Base-by-base conservation (phyloP, 2,329 filamentous ascomycete species). In the Diaporthe destruens region DNA sequence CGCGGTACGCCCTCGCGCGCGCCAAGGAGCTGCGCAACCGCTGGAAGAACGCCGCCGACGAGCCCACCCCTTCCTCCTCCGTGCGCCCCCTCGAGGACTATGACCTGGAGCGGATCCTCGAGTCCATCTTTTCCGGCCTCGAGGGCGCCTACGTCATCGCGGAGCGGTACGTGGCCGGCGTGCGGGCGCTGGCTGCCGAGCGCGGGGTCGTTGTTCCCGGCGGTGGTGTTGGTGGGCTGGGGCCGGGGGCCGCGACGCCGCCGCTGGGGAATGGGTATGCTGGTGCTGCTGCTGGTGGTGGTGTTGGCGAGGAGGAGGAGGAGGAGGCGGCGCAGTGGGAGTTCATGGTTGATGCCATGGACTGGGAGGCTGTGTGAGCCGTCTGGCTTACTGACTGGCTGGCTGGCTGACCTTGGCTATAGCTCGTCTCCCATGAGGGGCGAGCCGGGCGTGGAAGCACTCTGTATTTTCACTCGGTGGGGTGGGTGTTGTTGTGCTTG, bases 21-120 rank as follows among this genome's bases (percentile, higher is more conserved):
- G 92, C 92, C 0, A 94, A 94, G 78, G 91, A 93, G 75, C 57
- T 93, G 71, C 84, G 92, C 1, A 94, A 94, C 76, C 84, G 89
- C 12, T 94, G 92, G 92, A 94, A 94, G 81, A 88, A 91, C 69
- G 90, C 88, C 0, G 89, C 88, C 0, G 89, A 90, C 49, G 85
- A 88, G 55, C 80, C 71, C 29, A 5, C 29, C 29, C 5, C 29
- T 5, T 29, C 29, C 29, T 29, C 71, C 8, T 20, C 44, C 3
- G 80, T 78, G 29, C 78, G 81, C 18, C 84, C 85, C 29, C 81
- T 94, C 2, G 86, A 87, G 72, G 87, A 89, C 75, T 90, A 93
- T 75, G 87, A 92, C 69, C 82, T 94, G 14, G 85, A 88, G 32
- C 83, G 82, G 69, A 92, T 94, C 74, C 82, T 94, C 2, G 80